Base-by-base conservation (phyloP, 2,329 filamentous ascomycete species). In the Colletotrichum echinochloae region DNA sequence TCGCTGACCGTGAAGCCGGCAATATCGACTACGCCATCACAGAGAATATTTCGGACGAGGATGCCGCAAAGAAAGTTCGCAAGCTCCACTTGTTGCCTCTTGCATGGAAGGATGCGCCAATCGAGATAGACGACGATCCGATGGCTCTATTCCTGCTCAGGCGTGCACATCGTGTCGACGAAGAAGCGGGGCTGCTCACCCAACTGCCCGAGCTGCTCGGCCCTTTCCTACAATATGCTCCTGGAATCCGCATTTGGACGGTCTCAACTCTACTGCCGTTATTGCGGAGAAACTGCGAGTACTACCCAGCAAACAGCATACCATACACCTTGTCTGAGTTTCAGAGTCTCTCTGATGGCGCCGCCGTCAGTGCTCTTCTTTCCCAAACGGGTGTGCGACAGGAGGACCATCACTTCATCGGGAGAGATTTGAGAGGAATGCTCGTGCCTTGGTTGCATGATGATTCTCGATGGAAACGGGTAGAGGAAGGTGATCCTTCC, bases 371-470 rank as follows among this genome's bases (percentile, higher is more conserved):
- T 14, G 80, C 89, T 56, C 83, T 94, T 35, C 82, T 95, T 6
- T 87, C 86, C 9, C 86, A 87, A 64, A 90, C 88, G 1, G 84
- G 84, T 33, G 70, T 75, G 28, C 76, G 75, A 20, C 79, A 84
- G 37, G 81, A 83, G 48, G 80, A 83, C 2, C 71, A 81, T 23
- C 69, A 74, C 1, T 77, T 83, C 46, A 77, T 91, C 57, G 89
- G 88, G 1, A 87, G 91, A 66, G 92, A 94, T 76, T 77, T 95
- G 65, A 88, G 88, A 72, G 88, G 90, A 0, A 77, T 95, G 46
- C 81, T 95, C 60, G 90, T 90, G 0, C 92, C 93, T 2, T 95
- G 92, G 92, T 82, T 94, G 59, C 90, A 92, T 75, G 89, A 89
- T 55, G 85, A 89, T 60, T 85, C 81, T 26, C 87, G 90, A 64